phyloP scores from a whole-genome alignment of 2,329 filamentous ascomycete genomes.

The Hymenoscyphus scutula region DNA sequence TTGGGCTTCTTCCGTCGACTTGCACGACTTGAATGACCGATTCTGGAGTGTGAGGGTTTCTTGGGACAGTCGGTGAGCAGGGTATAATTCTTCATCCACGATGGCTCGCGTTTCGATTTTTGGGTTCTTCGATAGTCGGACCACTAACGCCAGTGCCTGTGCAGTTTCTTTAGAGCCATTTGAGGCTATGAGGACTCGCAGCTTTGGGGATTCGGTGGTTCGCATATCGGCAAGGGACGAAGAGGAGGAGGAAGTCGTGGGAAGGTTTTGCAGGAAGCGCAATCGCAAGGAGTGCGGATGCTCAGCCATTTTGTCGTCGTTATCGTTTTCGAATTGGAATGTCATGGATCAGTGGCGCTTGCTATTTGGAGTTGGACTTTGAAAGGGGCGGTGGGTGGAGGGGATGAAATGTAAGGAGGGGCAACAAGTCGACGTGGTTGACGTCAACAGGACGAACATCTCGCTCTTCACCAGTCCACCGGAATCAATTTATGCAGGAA shows the following conservation, averaged over 20 bases:
- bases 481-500: not conserved
- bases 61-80: constrained; percentile 54
- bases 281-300: constrained; percentile 17
- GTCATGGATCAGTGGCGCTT: not conserved
- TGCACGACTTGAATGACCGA: constrained; percentile 38
- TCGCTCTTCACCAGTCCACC: not conserved
- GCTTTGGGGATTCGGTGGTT: constrained; percentile 51
- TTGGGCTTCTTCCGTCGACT: constrained; percentile 26
- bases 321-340: not conserved
- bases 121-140: constrained; percentile 63
- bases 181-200: constrained; percentile 63
- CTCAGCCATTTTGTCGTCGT: constrained; percentile 29
- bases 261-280: constrained; percentile 20
- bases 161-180: constrained; percentile 64
- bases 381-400: constrained; percentile 11
- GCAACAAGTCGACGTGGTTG: constrained; percentile 9
- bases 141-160: constrained; percentile 63
- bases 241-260: constrained; percentile 26
- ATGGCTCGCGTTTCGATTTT: constrained; percentile 61
- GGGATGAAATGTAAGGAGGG: constrained; percentile 1
- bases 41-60: constrained; percentile 61
- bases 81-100: constrained; percentile 59
- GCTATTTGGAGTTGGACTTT: not conserved
- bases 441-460: constrained; percentile 10
- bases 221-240: constrained; percentile 34